Base-by-base conservation (phyloP, 1,284 basidiomycete genomes). In the Gymnopus androsaceus region DNA sequence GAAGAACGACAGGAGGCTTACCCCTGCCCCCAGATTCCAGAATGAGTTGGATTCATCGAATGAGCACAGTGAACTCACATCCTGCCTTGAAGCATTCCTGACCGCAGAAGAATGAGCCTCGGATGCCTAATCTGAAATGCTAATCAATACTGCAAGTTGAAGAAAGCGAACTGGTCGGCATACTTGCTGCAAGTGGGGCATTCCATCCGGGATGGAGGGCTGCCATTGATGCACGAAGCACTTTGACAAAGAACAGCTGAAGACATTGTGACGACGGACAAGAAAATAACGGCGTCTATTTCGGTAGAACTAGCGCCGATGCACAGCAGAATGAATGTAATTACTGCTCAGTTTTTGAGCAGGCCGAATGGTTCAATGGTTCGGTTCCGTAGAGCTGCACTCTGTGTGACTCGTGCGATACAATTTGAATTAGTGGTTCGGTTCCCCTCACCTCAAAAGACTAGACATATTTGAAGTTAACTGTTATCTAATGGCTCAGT, bases 21-120 rank as follows among this genome's bases (percentile, higher is more conserved):
- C 51, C 51, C 51, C 51, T 53, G 51, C n/a, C 12, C 14, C 15
- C 3, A 28, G 12, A 14, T 27, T 53, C 15, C 3, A 28, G 12
- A 14, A 36, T 53, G 17, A 52, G 45, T 8, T 23, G 14, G 41
- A 30, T 47, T 33, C 15, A 52, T 27, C 42, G 40, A 42, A 51
- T 23, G 23, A 19, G 45, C 12, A 55, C 45, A 56, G 40, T 28
- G 19, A 21, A 77, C 88, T 75, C 69, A 92, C 91, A 93, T 68
- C 81, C 85, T 46, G 83, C 77, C 69, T 92, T 94, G 80, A 94
- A 93, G 73, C 91, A 94, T 56, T 89, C 87, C 67, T 94, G 91
- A 14, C 83, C 83, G 60, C 91, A 94, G 71, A 92, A 94, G 68
- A 88, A 90, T 28, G 90, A 92, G 14, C 90, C 90, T 56, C 80